Conservation (phyloP, 495 filamentous ascomycete species). For the Hyaloscypha hepaticicola region DNA sequence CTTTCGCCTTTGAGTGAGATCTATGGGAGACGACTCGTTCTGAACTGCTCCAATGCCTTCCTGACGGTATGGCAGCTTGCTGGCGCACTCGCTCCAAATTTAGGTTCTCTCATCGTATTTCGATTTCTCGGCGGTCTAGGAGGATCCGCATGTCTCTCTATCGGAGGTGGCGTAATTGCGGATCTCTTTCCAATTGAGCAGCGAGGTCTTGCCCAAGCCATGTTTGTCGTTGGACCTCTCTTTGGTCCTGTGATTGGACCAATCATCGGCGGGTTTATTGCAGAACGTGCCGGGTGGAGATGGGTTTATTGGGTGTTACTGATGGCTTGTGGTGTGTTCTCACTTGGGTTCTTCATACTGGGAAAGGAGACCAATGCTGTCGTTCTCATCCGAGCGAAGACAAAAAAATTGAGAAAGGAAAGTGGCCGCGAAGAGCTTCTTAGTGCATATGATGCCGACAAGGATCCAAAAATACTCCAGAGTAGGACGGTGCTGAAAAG, state of each 20-base stretch:
- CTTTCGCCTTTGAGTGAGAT: constrained; percentile 69
- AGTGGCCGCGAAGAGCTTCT: constrained; percentile 34
- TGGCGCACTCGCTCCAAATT: constrained; percentile 60
- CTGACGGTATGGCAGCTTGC: constrained; percentile 68
- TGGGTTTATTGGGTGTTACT: constrained; percentile 61
- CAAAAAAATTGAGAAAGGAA: constrained; percentile 32
- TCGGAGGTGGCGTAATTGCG: constrained; percentile 55
- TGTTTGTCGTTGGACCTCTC: constrained; percentile 47
- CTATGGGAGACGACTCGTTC: constrained; percentile 58
- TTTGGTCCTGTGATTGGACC: constrained; percentile 51
- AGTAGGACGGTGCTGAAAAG: constrained; percentile 27
- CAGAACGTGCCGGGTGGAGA: constrained; percentile 53
- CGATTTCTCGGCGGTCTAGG: constrained; percentile 61
- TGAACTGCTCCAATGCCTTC: constrained; percentile 59
- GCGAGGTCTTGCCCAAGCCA: constrained; percentile 55
- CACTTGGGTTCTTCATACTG: constrained; percentile 43
- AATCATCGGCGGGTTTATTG: constrained; percentile 51
- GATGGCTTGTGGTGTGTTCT: constrained; percentile 36
- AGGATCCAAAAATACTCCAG: constrained; percentile 10
- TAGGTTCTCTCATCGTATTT: constrained; percentile 57
- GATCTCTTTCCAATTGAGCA: constrained; percentile 55
- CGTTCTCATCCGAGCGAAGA: constrained; percentile 51
- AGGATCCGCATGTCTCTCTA: constrained; percentile 51
- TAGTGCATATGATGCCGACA: constrained; percentile 34
- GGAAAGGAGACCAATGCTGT: constrained; percentile 53